phyloP scores from a whole-genome alignment of 495 filamentous ascomycete genomes.

The Cairneyella variabilis region DNA sequence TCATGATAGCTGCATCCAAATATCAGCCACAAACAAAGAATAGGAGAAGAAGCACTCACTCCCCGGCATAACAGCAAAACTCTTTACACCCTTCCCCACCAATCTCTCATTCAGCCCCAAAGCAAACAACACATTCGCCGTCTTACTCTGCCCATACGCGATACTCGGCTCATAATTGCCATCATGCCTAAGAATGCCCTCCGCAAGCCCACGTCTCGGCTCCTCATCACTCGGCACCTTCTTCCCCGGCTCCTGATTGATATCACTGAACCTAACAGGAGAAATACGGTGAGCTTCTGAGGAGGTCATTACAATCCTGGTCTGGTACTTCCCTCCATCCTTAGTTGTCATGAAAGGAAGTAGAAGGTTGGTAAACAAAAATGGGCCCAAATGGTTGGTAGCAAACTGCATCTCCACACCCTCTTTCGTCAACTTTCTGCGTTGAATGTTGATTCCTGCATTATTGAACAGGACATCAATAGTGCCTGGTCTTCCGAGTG shows the following conservation, averaged over 20 bases:
- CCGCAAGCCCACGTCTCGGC: slow-evolving; percentile 13
- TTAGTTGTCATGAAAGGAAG: slow-evolving; percentile 22
- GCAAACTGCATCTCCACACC: slow-evolving; percentile 57
- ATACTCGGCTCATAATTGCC: slow-evolving; percentile 22
- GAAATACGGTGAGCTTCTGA: slow-evolving; percentile 13
- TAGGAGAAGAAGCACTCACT: slow-evolving; percentile 9
- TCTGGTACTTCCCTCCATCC: neutral
- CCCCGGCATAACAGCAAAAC: slow-evolving; percentile 19
- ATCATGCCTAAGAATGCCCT: slow-evolving; percentile 6
- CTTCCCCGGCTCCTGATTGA: slow-evolving; percentile 3
- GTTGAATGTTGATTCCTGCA: slow-evolving; percentile 26
- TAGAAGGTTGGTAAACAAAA: slow-evolving; percentile 52
- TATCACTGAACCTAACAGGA: slow-evolving; percentile 16
- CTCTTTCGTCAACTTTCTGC: neutral
- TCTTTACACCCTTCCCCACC: slow-evolving; percentile 4
- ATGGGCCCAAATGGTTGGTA: slow-evolving; percentile 57
- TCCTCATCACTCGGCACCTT: slow-evolving; percentile 4
- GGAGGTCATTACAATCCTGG: slow-evolving; percentile 12
- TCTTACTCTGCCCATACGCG: slow-evolving; percentile 56
- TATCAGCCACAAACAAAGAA: neutral
- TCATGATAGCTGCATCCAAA: slow-evolving; percentile 11
- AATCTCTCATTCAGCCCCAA: slow-evolving; percentile 27
- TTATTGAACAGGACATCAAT: slow-evolving; percentile 36
- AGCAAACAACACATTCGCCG: slow-evolving; percentile 54
- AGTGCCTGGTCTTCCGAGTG: neutral